Percentiles rank a stretch among this genome's conserved stretches.
phyloP scores from a whole-genome alignment of 108 stramenopile species.

The Licmophora abbreviata region DNA sequence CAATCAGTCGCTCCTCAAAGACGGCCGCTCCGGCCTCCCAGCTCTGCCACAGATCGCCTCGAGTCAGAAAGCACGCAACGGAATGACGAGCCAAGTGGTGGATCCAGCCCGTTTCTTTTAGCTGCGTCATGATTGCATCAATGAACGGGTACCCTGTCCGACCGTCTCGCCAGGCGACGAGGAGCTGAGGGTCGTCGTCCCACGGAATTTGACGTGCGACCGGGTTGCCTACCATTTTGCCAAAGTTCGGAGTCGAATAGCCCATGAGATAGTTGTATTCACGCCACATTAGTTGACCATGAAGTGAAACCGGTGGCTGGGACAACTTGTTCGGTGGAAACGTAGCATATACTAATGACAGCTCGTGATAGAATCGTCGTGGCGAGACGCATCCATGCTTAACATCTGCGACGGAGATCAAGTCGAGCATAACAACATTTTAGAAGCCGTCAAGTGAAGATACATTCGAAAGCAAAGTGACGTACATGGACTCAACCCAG shows the following conservation, averaged over 20 bases:
- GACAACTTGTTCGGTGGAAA: too few relatives aligned
- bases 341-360: too few relatives aligned
- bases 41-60: slow-evolving; percentile 92
- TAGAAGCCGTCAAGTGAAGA: too few relatives aligned
- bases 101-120: slow-evolving; percentile 89
- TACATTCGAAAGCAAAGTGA: too few relatives aligned
- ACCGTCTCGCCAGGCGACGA: slow-evolving; percentile 84
- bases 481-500: slow-evolving; percentile 57
- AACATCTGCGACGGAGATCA: too few relatives aligned
- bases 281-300: slow-evolving; percentile 92
- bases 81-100: slow-evolving; percentile 94
- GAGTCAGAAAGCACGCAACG: slow-evolving; percentile 96
- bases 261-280: slow-evolving; percentile 90
- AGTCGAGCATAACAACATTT: too few relatives aligned
- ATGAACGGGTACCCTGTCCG: slow-evolving; percentile 95
- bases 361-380: too few relatives aligned
- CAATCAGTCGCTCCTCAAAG: slow-evolving; percentile 81
- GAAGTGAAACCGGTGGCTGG: slow-evolving; percentile 89
- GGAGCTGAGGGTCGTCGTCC: slow-evolving; percentile 49
- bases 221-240: slow-evolving; percentile 74
- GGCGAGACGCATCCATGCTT: slow-evolving; percentile 67
- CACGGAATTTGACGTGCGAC: slow-evolving; percentile 76
- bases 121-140: slow-evolving; percentile 94
- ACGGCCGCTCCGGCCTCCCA: slow-evolving; percentile 90
- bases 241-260: slow-evolving; percentile 57